Base-by-base conservation (phyloP, 495 filamentous ascomycete genomes). In the Xylaria venustula region DNA sequence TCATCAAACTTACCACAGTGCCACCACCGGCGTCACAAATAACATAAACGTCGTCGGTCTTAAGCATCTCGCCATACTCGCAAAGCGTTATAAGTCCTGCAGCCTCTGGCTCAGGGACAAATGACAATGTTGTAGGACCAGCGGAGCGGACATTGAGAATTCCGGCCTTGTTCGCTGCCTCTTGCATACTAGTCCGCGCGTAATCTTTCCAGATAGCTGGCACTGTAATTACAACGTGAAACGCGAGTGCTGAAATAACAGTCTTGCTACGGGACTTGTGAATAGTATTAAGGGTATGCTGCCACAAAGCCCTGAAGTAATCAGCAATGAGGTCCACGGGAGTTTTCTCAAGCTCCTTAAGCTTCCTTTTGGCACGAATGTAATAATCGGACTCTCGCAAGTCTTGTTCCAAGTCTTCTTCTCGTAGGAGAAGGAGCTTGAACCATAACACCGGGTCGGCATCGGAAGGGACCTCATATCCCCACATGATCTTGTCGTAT, bases 1-100 rank as follows among this genome's bases (percentile, higher is more conserved):
- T 25, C 22, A 23, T 46, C 9, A 46, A 0, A 54, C 49, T 46
- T 17, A 61, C 59, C 2, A 51, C 68, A 7, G 68, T 68, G 8
- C 66, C 68, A 25, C 66, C 68, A 12, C 63, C 68, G 40, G 60
- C 63, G 22, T 68, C 66, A 17, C 46, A 56, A 15, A 69, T 53
- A 9, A 69, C 62, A n/a, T 64, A 69, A 5, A 14, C 44, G 22
- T 69, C 69, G 3, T 58, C 62, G 7, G 41, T 7, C 66, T 71
- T n/a, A 17, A 48, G 23, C 5, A 28, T 28, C 23, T 28, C 23
- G 14, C 45, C 45, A 48, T 48, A 11, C 11, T 48, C 30, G 11
- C 45, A 48, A 14, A 48, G 23, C 26, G 23, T 48, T 48, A 48
- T 22, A n/a, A 48, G 45, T 5, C 22, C 23, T 4, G 45, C 45